Evolutionary conservation across 257 asterid genomes (phyloP).

Genomic region (Thymus quinquecostatus): DNA sequence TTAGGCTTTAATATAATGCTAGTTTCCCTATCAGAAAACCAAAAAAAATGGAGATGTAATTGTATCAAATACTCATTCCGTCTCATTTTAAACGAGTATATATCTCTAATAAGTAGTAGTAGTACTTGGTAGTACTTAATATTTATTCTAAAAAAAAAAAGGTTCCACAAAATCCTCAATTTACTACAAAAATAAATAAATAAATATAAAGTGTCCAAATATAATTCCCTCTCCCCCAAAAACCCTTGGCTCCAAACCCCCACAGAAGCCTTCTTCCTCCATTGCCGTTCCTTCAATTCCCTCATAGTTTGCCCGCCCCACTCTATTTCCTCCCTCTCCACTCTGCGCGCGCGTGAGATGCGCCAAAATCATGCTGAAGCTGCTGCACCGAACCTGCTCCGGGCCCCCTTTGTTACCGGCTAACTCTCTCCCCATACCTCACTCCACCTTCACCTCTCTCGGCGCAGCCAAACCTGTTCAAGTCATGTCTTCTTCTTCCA

Average conservation of each 20-base stretch:
- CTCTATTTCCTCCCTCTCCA: background rate
- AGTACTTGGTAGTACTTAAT: no score
- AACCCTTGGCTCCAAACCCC: background rate
- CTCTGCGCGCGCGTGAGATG: constrained; percentile 37
- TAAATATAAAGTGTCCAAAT: no score
- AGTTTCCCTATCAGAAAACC: no score
- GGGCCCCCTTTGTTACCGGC: constrained; percentile 37
- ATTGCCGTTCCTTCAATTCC: background rate
- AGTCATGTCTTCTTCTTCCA: constrained; percentile 45
- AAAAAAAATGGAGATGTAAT: no score
- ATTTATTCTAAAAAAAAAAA: no score
- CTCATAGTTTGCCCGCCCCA: background rate
- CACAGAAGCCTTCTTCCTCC: background rate
- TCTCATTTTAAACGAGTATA: no score
- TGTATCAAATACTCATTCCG: no score
- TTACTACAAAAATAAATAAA: no score
- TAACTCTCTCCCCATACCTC: constrained; percentile 29
- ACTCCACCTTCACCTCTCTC: constrained; percentile 24
- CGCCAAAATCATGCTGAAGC: constrained; percentile 57
- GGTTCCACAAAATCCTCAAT: no score
- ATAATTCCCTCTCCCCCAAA: background rate
- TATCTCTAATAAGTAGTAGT: no score
- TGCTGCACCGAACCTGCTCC: constrained; percentile 47
- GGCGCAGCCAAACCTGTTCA: constrained; percentile 18
- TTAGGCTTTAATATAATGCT: no score